phyloP scores from a whole-genome alignment of 441 rosid species.

The Flueggea neowawraea region DNA sequence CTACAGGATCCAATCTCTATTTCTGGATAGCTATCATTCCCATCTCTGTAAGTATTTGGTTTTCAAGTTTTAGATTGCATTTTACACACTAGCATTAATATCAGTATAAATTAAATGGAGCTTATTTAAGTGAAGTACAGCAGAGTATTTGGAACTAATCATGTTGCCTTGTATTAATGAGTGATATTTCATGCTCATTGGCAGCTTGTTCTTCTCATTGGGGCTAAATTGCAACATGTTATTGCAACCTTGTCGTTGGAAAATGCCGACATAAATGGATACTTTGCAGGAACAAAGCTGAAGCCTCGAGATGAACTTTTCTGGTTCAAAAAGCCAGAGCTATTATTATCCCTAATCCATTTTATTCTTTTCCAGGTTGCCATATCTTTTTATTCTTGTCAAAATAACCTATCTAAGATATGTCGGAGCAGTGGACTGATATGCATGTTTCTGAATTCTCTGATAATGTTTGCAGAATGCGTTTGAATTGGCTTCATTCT shows the following conservation, averaged over 20 bases:
- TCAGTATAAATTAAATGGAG: too few relatives aligned
- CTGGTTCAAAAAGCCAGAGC: conserved; percentile 66
- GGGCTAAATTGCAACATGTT: conserved; percentile 81
- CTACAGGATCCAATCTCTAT: conserved; percentile 89
- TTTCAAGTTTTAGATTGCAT: conserved; percentile 2
- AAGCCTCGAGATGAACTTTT: conserved; percentile 81
- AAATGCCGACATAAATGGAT: conserved; percentile 59
- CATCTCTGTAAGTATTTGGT: conserved; percentile 48
- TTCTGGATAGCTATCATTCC: conserved; percentile 98
- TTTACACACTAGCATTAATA: too few relatives aligned
- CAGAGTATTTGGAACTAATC: background rate
- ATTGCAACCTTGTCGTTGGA: conserved; percentile 70
- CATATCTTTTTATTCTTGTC: too few relatives aligned
- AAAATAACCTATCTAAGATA: background rate
- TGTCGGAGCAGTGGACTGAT: conserved; percentile 13
- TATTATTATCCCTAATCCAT: conserved; percentile 68
- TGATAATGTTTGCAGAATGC: conserved; percentile 27
- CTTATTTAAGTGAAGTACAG: too few relatives aligned
- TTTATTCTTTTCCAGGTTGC: conserved; percentile 77
- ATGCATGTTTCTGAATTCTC: conserved; percentile 11
- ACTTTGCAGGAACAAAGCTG: conserved; percentile 54
- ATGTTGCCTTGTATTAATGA: conserved; percentile 11
- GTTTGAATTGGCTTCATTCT: conserved; percentile 71
- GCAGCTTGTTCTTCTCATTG: conserved; percentile 85
- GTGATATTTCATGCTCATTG: conserved; percentile 14